A percentile compares a stretch with the other conserved stretches of the same genome.
Evolutionary conservation across 2,329 filamentous ascomycete species (phyloP).

Genomic region (Paracamarosporium sp.): DNA sequence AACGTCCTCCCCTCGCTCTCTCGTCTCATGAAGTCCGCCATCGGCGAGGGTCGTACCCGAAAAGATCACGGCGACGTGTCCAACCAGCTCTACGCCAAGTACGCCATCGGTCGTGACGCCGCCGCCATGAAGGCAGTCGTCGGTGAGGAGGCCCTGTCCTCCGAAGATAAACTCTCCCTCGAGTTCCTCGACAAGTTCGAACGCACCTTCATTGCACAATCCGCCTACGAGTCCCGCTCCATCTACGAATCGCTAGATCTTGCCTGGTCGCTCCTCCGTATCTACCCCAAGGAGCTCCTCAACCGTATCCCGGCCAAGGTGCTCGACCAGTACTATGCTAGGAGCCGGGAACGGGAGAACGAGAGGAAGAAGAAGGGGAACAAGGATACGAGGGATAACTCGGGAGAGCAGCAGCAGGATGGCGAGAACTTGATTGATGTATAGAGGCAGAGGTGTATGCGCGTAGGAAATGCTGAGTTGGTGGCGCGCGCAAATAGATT

Average conservation of each 20-base stretch:
- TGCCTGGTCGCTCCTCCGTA: slow-evolving; percentile 93
- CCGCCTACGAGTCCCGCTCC: slow-evolving; percentile 86
- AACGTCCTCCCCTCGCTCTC: slow-evolving; percentile 98
- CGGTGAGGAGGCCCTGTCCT: slow-evolving; percentile 93
- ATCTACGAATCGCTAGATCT: slow-evolving; percentile 95
- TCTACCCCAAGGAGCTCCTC: slow-evolving; percentile 97
- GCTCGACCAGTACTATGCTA: slow-evolving; percentile 59
- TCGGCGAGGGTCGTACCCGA: slow-evolving; percentile 94
- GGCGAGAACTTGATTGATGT: slow-evolving; percentile 50
- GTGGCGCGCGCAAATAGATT: slow-evolving; percentile 3
- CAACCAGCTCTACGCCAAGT: slow-evolving; percentile 99
- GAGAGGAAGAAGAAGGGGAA: slow-evolving; percentile 47
- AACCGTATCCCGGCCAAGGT: slow-evolving; percentile 74
- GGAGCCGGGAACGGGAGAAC: slow-evolving; percentile 44
- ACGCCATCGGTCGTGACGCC: slow-evolving; percentile 97
- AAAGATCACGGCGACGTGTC: slow-evolving; percentile 98
- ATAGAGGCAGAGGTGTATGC: slow-evolving; percentile 20
- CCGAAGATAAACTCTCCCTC: slow-evolving; percentile 95
- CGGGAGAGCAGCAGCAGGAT: slow-evolving; percentile 39
- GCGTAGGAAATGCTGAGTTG: background rate
- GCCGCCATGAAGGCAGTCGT: slow-evolving; percentile 99
- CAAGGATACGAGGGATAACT: slow-evolving; percentile 55
- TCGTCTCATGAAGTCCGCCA: slow-evolving; percentile 99
- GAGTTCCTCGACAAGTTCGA: slow-evolving; percentile 99
- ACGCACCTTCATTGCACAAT: slow-evolving; percentile 90